Evolutionary conservation across 139 green algal species (phyloP), one percentile per base, ranked within the genome.

Genomic region (Eudorina sp.): DNA sequence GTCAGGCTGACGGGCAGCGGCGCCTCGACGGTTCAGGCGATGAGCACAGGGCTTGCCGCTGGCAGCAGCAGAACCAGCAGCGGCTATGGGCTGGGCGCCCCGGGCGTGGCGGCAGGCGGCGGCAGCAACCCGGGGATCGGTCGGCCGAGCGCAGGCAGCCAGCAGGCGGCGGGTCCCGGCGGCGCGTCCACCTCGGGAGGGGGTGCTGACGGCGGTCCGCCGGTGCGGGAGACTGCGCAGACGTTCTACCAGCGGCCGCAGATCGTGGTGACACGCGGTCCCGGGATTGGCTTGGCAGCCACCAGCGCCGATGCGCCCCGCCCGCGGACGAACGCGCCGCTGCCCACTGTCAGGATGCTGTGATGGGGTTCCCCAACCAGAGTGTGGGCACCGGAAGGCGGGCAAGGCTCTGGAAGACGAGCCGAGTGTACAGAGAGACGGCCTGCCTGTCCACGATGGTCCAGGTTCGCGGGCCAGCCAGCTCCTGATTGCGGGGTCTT

Each of bases 191-290:
- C 66, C 1, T 75, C 78, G 36, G 53, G 45, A 21, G 46, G 25
- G 4, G 79, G 29, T 6, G 27, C 25, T 6, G 41, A 58, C 3
- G 79, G 19, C 7, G 55, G 36, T 5, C 64, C 45, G 2, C 5
- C 3, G 45, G 9, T 88, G 18, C 27, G 68, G 3, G 72, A 82
- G 41, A 89, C 69, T 18, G 84, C 84, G 43, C 84, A 89, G 53
- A n/a, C 84, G 13, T 89, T 68, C 40, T 89, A 84, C 38, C 84
- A 89, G 84, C 84, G 84, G 55, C 84, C 84, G 7, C 48, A 69
- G 68, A 53, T 83, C 34, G 29, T 89, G 46, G 84, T 89, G 19
- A 82, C 55, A 7, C 84, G 84, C 3, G 72, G 84, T 25, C 84
- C 70, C 0, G 66, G 46, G 3, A 21, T 40, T 18, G 69, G 51